These are phyloP conservation scores for Cladosporium cucumerinum DNA, from an alignment of 2,329 filamentous ascomycete species.

Conservation along the genomic window DNA sequence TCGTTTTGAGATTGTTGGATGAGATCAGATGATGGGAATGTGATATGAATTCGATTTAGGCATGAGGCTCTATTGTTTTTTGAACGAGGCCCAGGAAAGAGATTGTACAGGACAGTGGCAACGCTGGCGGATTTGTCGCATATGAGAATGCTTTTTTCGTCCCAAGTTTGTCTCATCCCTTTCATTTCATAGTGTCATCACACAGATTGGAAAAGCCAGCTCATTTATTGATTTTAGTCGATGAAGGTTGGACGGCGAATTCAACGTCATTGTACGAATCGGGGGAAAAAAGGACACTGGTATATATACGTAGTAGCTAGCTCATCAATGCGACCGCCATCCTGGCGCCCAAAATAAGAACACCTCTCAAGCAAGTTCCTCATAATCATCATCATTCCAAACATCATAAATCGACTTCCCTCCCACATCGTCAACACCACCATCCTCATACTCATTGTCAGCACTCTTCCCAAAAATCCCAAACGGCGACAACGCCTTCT, in stretches of 20 bases:
- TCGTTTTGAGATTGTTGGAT: too few species aligned
- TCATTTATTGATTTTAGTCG: too few species aligned
- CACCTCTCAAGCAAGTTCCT: constrained; percentile 30
- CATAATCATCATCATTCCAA: constrained; percentile 46
- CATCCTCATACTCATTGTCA: constrained; percentile 15
- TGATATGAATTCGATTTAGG: neutral
- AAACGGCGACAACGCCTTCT: neutral
- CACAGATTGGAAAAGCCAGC: too few species aligned
- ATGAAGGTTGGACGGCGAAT: neutral
- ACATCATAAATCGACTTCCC: constrained; percentile 17
- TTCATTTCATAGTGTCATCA: too few species aligned
- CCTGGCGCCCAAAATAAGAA: neutral
- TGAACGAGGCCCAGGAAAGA: neutral
- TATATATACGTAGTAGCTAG: neutral
- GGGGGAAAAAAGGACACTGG: neutral
- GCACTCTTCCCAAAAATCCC: neutral
- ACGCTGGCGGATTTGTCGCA: neutral
- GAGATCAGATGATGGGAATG: neutral
- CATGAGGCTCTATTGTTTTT: neutral
- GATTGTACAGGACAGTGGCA: neutral
- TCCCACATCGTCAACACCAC: neutral
- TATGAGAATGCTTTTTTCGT: neutral
- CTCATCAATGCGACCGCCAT: neutral
- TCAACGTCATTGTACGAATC: too few species aligned
- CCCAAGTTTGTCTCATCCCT: too few species aligned